A percentile compares a stretch with the other conserved stretches of the same genome.
phyloP scores from a whole-genome alignment of 2,329 filamentous ascomycete genomes.

The Rutstroemia sp. region DNA sequence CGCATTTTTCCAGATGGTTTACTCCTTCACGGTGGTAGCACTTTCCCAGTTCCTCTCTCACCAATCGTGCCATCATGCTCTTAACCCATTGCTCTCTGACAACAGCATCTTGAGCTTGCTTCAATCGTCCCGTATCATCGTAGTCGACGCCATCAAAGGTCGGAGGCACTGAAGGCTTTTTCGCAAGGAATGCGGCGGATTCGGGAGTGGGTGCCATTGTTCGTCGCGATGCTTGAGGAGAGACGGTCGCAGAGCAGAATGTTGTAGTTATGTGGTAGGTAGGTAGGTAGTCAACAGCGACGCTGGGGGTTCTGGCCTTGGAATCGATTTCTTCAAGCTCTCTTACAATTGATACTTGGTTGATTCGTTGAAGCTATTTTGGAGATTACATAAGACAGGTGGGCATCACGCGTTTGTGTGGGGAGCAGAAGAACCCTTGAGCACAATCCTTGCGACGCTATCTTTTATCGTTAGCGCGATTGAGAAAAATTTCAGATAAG shows the following conservation, averaged over 20 bases:
- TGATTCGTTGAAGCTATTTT: background rate
- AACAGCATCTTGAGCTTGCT: conserved; percentile 75
- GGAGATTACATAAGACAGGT: background rate
- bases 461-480: conserved; percentile 6
- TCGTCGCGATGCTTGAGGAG: background rate
- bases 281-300: background rate
- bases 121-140: conserved; percentile 72
- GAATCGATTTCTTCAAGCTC: too few relatives aligned
- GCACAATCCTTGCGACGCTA: background rate
- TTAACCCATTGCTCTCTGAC: conserved; percentile 84
- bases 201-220: conserved; percentile 71
- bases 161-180: conserved; percentile 74
- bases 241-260: background rate
- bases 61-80: conserved; percentile 80
- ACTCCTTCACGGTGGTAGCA: conserved; percentile 80
- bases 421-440: background rate
- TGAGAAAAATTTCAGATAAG: conserved; percentile 22
- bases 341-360: too few relatives aligned
- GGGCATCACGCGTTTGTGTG: conserved; percentile 9
- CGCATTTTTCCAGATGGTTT: conserved; percentile 85
- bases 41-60: conserved; percentile 76
- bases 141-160: conserved; percentile 85
- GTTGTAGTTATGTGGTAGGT: background rate
- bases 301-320: too few relatives aligned
- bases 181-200: conserved; percentile 72